Evolutionary conservation across 768 basidiomycete genomes (phyloP).

Genomic region (Sistotremastrum niveocremeum): DNA sequence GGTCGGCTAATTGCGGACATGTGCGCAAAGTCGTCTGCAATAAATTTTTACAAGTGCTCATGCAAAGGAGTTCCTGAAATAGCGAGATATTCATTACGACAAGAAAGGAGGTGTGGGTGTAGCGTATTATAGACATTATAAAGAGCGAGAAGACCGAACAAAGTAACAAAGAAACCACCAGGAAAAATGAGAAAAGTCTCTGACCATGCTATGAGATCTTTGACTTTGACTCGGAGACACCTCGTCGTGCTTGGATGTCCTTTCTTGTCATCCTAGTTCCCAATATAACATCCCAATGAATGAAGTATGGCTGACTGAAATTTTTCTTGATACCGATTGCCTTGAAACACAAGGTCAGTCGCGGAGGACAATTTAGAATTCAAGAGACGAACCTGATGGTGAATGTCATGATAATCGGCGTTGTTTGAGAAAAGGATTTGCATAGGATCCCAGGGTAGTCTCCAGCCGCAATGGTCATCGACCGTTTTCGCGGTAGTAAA

Average conservation of each 20-base stretch:
- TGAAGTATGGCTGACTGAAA: slow-evolving; percentile 90
- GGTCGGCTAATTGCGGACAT: too few species aligned
- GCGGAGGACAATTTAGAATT: neutral
- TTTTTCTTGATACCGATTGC: slow-evolving; percentile 85
- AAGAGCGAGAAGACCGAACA: too few species aligned
- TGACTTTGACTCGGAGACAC: too few species aligned
- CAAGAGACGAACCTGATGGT: slow-evolving; percentile 60
- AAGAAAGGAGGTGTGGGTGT: too few species aligned
- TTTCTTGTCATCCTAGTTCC: slow-evolving; percentile 72
- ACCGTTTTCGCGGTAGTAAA: slow-evolving; percentile 86
- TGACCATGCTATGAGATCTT: too few species aligned
- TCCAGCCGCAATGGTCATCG: slow-evolving; percentile 91
- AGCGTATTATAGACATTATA: too few species aligned
- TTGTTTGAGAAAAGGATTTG: slow-evolving; percentile 81
- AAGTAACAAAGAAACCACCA: too few species aligned
- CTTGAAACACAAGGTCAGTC: slow-evolving; percentile 1
- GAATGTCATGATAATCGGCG: slow-evolving; percentile 96
- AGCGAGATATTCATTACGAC: too few species aligned
- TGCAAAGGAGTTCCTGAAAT: too few species aligned
- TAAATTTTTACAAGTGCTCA: too few species aligned
- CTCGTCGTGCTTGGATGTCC: slow-evolving; percentile 4
- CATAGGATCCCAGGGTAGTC: slow-evolving; percentile 80
- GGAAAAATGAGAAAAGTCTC: too few species aligned
- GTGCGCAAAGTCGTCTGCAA: too few species aligned
- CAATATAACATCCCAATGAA: slow-evolving; percentile 83